Percentiles rank a stretch among this genome's conserved stretches.
These are phyloP conservation scores for Plasmodium gonderi DNA, from an alignment of 169 alveolate species.

Conservation along the genomic window DNA sequence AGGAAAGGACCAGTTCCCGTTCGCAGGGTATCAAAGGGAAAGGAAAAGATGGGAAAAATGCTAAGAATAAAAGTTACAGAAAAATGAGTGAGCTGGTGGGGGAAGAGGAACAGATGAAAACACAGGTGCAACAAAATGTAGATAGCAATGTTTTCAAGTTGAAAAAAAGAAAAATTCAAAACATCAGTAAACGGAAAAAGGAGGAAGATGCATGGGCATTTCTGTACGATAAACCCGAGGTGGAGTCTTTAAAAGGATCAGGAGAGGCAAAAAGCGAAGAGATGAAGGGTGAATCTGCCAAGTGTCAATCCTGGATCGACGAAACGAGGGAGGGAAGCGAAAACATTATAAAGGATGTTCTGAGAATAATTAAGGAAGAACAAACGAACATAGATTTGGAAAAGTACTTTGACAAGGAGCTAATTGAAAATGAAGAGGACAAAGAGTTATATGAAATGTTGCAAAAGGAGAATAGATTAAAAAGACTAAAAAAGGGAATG, in stretches of 20 bases:
- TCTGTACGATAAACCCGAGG: conserved; percentile 22
- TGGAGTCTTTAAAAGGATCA: not conserved
- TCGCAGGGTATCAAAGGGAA: not conserved
- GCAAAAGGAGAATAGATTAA: conserved; percentile 36
- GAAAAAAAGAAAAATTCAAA: conserved; percentile 56
- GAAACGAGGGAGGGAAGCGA: not conserved
- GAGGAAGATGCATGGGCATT: conserved; percentile 62
- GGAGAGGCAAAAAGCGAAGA: not conserved
- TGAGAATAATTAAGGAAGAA: conserved; percentile 49
- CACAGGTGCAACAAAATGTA: not conserved
- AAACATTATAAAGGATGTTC: conserved; percentile 47
- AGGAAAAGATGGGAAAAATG: not conserved
- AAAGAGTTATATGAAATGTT: conserved; percentile 60
- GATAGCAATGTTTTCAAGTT: not conserved
- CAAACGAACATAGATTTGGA: conserved; percentile 14
- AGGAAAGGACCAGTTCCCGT: not conserved
- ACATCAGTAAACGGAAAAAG: conserved; percentile 52
- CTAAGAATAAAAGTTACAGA: not conserved
- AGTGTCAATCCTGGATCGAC: not conserved
- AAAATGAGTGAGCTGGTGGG: not conserved
- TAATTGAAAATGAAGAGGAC: conserved; percentile 55
- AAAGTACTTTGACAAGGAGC: conserved; percentile 20
- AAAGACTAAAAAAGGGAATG: conserved; percentile 44
- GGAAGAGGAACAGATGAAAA: not conserved
- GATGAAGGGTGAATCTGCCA: not conserved